Base-by-base conservation (phyloP, 2,329 filamentous ascomycete genomes). In the Aureobasidium sp. region DNA sequence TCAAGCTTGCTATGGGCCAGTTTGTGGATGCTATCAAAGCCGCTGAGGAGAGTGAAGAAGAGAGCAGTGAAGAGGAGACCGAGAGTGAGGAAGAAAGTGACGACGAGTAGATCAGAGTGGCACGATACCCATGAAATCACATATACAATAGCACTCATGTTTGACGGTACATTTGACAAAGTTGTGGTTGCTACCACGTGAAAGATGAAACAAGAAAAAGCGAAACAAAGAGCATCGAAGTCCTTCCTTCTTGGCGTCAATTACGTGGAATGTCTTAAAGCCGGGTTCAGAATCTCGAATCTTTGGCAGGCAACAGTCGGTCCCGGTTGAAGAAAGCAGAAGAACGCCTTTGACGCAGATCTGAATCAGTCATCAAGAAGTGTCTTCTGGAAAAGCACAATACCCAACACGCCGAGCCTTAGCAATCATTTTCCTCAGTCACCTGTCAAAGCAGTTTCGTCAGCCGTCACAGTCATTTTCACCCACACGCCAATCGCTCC, bases 1-100 rank as follows among this genome's bases (percentile, higher is more conserved):
- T 97, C 17, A 87, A 87, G 72, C 84, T 83, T 64, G 89, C 89
- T 77, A 91, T 89, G 63, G 81, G 85, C 69, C 85, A 87, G 59
- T 84, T 97, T 73, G 86, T 97, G 48, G 90, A 95, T 70, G 76
- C 75, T 52, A 90, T 92, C 86, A 50, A 46, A 12, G 57, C 57
- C 3, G 74, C 93, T 68, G 88, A 88, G 70, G 87, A 92, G 71
- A 89, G 89, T 1, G 85, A 87, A 53, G 86, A 87, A 67, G 79
- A 82, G 39, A 86, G 87, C 65, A 86, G 79, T 13, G 84, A 85
- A 7, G 84, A 87, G 1, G 83, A 85, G 41, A 78, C 79, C 7
- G 78, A 80, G 6, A 43, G 36, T n/a, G 70, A 74, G 36, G 74
- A 77, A 26, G 71, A 69, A 20, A 62, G 60, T 20, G 65, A 67